Evolutionary conservation across 495 filamentous ascomycete genomes (phyloP), one percentile per base, ranked within the genome.

Genomic region (Acidomyces sp.): DNA sequence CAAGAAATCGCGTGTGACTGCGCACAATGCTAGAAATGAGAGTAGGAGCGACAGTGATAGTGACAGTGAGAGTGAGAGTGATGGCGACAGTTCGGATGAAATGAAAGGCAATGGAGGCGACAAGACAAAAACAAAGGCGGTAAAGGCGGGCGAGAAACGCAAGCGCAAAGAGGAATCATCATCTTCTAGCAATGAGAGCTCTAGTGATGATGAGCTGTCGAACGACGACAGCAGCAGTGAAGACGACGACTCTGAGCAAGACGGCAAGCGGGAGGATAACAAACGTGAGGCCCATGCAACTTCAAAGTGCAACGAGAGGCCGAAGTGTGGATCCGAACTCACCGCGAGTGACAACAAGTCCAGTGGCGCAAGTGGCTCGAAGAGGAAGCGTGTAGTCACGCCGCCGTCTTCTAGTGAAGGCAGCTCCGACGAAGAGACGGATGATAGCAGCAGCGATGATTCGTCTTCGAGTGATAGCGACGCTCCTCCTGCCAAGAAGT

Each of bases 361-460:
- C 1, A 43, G 43, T 7, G 25, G 30, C 2, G 34, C 32, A 15
- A 34, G 28, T 16, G 39, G 44, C 12, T n/a, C 11, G 20, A 52
- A 52, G 39, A 25, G 48, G 13, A 52, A 52, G 34, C 13, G 48
- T n/a, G 30, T 16, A 4, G 30, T 28, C 5, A 49, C 41, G 32
- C 38, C 51, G 11, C 13, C 17, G 0, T 50, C 46, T 16, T 45
- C 42, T 3, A 23, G 19, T 10, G 16, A 30, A 26, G 28, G n/a
- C n/a, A n/a, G n/a, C n/a, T n/a, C 40, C 4, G 44, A 38, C n/a
- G 42, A 34, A 4, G 44, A 34, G 17, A 46, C 48, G 17, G 13
- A 33, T 0, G 33, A 41, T 6, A 39, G 39, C 23, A 40, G 21
- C 25, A 40, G 48, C 17, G 27, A 22, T 21, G 21, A 26, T 25